Evolutionary conservation across 2,329 filamentous ascomycete species (phyloP), one percentile per base, ranked within the genome.

Genomic region (Aaosphaeria pasadenensis): DNA sequence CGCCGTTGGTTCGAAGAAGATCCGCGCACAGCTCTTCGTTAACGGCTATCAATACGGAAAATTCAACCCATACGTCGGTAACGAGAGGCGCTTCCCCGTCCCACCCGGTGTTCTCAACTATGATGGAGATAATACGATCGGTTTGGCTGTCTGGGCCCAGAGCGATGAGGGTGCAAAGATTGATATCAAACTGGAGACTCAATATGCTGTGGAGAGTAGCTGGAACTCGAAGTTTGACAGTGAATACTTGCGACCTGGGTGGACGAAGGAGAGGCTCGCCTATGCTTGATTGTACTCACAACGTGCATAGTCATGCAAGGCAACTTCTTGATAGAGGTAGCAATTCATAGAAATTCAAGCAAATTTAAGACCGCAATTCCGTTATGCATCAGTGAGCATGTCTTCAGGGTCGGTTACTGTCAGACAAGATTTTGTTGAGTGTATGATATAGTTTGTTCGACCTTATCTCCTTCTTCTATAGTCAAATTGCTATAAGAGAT

Each of bases 1-100:
- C 0, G 76, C 78, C 0, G 70, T 76, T 0, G 63, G 68, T 0
- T 70, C 71, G 5, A 65, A 69, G 11, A 71, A 73, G 0, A 74
- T 80, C 9, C 74, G 83, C 7, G 78, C 76, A 0, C 75, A 83
- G 55, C 61, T 86, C 2, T 85, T 82, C 47, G 76, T 85, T n/a
- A 86, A 86, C 47, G 83, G 83, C 0, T 86, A 85, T 56, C 82
- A 85, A 58, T 85, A 83, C 54, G 82, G 79, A 2, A 75, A 80
- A 6, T 85, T 78, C 57, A 78, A 80, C 50, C 81, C 82, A 0
- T 75, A 79, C 43, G 81, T 86, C 36, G 83, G 83, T 0, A 79
- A 83, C 42, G 82, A 86, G 67, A 72, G 78, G 11, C 71, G 75
- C 11, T 86, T 82, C 56, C 82, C 83, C 1, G 78, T 86, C 2